Conservation (phyloP, 441 rosid genomes). For the Erodium chrysanthum region DNA sequence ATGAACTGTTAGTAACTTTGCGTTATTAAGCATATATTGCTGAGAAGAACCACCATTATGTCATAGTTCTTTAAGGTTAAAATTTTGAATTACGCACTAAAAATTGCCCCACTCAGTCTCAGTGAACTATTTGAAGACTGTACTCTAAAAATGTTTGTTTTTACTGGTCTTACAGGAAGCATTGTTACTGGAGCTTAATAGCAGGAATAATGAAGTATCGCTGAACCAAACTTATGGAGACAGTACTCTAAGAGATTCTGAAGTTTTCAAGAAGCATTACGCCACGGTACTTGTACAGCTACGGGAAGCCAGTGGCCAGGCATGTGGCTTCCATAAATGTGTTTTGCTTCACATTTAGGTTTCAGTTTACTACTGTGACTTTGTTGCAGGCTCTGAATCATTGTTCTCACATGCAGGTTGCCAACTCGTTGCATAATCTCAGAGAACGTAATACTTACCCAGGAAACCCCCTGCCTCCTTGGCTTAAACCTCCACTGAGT, state of each 20-base stretch:
- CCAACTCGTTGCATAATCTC: conserved; percentile 35
- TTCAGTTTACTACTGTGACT: neutral
- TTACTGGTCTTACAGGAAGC: conserved; percentile 37
- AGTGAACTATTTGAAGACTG: neutral
- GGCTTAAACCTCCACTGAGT: conserved; percentile 34
- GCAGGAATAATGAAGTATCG: conserved; percentile 40
- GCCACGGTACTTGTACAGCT: conserved; percentile 57
- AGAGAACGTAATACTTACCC: conserved; percentile 30
- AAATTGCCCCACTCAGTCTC: neutral
- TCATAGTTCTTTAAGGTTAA: neutral
- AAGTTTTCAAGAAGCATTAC: conserved; percentile 51
- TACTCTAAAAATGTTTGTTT: neutral
- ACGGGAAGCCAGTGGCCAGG: conserved; percentile 59
- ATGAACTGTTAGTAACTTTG: neutral
- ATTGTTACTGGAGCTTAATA: conserved; percentile 44
- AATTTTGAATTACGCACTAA: neutral
- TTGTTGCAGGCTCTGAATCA: conserved; percentile 13
- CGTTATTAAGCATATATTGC: neutral
- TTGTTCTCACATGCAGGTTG: conserved; percentile 36
- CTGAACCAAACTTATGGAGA: conserved; percentile 37
- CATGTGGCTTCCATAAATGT: conserved; percentile 35
- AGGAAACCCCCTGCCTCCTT: conserved; percentile 28
- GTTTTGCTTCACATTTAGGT: conserved; percentile 12
- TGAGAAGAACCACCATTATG: neutral
- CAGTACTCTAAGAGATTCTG: conserved; percentile 43